These are phyloP conservation scores for Parmelia sp. DNA, from an alignment of 495 filamentous ascomycete species.

Conservation along the genomic window DNA sequence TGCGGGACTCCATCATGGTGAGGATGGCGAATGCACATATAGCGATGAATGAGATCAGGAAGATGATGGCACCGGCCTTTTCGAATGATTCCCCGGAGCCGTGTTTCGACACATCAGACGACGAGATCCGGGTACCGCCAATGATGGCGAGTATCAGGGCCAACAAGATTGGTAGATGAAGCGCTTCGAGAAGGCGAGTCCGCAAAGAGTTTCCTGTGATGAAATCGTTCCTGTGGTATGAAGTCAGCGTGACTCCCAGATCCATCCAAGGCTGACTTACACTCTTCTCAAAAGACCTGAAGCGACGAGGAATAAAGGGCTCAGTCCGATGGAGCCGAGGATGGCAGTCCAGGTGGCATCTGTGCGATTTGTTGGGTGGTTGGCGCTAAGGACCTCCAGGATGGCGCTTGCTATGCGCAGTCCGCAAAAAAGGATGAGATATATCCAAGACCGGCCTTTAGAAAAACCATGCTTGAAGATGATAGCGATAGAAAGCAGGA, in stretches of 20 bases:
- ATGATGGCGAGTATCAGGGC: constrained; percentile 18
- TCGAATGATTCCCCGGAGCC: constrained; percentile 2
- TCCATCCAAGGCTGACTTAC: neutral
- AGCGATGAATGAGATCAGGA: constrained; percentile 14
- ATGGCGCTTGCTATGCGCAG: constrained; percentile 14
- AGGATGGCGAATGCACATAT: constrained; percentile 12
- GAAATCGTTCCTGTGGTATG: constrained; percentile 2
- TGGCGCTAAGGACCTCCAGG: constrained; percentile 7
- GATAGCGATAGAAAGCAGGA: constrained; percentile 13
- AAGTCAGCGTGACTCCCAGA: neutral
- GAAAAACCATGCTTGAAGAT: constrained; percentile 17
- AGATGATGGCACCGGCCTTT: constrained; percentile 17
- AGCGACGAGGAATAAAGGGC: constrained; percentile 17
- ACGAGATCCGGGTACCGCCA: constrained; percentile 15
- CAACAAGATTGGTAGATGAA: constrained; percentile 17
- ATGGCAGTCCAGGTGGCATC: constrained; percentile 14
- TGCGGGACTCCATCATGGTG: neutral
- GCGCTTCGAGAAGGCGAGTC: neutral
- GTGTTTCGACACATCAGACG: neutral
- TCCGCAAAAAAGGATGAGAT: constrained; percentile 13
- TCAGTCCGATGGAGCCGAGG: constrained; percentile 17
- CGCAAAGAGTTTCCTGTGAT: neutral
- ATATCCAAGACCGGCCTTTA: constrained; percentile 15
- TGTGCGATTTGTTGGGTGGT: neutral
- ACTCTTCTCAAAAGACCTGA: constrained; percentile 16